Conservation (phyloP, 1,284 basidiomycete species). For the Ustilago trichophora region DNA sequence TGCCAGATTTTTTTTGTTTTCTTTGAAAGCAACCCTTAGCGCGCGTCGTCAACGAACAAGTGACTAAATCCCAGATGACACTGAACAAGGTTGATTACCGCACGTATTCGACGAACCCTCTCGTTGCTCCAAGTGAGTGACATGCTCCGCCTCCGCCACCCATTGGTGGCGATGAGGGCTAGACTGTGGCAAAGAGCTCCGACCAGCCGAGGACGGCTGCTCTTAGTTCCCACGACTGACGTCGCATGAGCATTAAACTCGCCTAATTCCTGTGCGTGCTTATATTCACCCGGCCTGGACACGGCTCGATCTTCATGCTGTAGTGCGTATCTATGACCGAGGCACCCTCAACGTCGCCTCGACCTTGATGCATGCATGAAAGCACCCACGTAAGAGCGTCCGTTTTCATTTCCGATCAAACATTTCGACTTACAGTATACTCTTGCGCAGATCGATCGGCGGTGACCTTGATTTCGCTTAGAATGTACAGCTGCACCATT, state of each 20-base stretch:
- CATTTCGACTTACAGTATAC: too few species aligned
- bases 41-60: too few species aligned
- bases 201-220: too few species aligned
- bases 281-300: background rate
- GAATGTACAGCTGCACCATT: background rate
- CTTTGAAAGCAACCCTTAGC: too few species aligned
- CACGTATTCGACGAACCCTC: too few species aligned
- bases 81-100: too few species aligned
- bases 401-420: background rate
- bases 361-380: slow-evolving; percentile 2
- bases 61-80: too few species aligned
- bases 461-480: background rate
- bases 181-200: background rate
- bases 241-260: background rate
- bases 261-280: background rate
- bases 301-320: background rate
- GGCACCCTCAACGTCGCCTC: background rate
- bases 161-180: slow-evolving; percentile 1
- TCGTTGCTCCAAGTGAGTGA: too few species aligned
- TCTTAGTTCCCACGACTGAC: slow-evolving; percentile 9
- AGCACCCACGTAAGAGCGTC: background rate
- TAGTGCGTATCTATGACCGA: slow-evolving; percentile 1
- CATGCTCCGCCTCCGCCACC: too few species aligned
- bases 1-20: background rate
- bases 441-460: background rate